Percentiles rank a stretch among this genome's conserved stretches.
Conservation (phyloP, 768 basidiomycete species). For the Gymnopilus dilepis region DNA sequence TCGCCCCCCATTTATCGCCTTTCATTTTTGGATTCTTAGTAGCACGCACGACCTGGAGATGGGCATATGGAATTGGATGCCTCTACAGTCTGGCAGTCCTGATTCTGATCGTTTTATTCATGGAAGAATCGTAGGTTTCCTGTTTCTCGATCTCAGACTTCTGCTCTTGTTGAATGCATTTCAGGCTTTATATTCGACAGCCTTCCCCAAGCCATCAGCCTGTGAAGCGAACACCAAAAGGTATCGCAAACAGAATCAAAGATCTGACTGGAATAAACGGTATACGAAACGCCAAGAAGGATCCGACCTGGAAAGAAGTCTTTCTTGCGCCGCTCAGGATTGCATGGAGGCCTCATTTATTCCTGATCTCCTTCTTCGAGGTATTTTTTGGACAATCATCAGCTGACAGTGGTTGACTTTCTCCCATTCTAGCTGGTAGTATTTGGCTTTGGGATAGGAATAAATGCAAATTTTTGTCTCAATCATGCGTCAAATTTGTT, state of each 20-base stretch:
- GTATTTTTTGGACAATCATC: slow-evolving; percentile 27
- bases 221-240: slow-evolving; percentile 44
- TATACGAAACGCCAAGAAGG: slow-evolving; percentile 58
- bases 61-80: slow-evolving; percentile 71
- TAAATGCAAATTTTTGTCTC: slow-evolving; percentile 46
- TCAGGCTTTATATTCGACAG: slow-evolving; percentile 65
- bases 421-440: slow-evolving; percentile 42
- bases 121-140: slow-evolving; percentile 62
- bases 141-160: neutral
- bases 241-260: slow-evolving; percentile 52
- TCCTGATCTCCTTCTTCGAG: slow-evolving; percentile 58
- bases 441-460: slow-evolving; percentile 71
- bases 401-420: neutral
- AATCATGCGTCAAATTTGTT: neutral
- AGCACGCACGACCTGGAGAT: slow-evolving; percentile 62
- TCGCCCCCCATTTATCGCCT: slow-evolving; percentile 68
- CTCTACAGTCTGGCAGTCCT: slow-evolving; percentile 63
- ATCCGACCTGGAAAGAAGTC: slow-evolving; percentile 53
- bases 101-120: slow-evolving; percentile 59
- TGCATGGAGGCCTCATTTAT: slow-evolving; percentile 66
- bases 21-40: slow-evolving; percentile 74
- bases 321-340: slow-evolving; percentile 53
- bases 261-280: slow-evolving; percentile 71
- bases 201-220: slow-evolving; percentile 49
- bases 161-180: neutral